Percentiles rank a stretch among this genome's conserved stretches.
These are phyloP conservation scores for Monilinia polystroma DNA, from an alignment of 2,329 filamentous ascomycete genomes.

Conservation along the genomic window DNA sequence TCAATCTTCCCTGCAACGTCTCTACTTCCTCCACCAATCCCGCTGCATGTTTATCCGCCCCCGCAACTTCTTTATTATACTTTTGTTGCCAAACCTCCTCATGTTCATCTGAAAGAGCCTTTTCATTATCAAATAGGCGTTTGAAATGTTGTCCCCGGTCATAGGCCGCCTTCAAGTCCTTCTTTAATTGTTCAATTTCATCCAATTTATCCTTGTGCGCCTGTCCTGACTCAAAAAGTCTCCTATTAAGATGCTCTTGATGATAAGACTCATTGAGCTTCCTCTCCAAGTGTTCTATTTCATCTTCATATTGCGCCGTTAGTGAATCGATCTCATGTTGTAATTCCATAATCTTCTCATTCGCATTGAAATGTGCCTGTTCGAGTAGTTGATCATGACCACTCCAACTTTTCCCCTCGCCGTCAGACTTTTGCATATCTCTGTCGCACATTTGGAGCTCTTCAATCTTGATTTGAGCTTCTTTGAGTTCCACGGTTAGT, in stretches of 20 bases:
- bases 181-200: background rate
- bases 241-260: background rate
- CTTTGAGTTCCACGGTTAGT: background rate
- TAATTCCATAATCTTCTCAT: background rate
- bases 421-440: background rate
- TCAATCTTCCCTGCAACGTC: constrained; percentile 15
- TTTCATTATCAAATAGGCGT: background rate
- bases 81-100: constrained; percentile 17
- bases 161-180: background rate
- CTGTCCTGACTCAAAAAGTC: background rate
- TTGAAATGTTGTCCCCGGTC: background rate
- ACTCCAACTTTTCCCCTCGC: no score
- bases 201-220: background rate
- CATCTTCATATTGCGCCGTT: background rate
- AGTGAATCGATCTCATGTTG: background rate
- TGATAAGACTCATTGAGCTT: background rate
- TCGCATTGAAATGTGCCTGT: background rate
- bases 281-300: constrained; percentile 1
- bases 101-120: background rate
- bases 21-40: constrained; percentile 11
- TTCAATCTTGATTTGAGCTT: background rate
- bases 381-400: background rate
- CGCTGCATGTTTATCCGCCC: constrained; percentile 10
- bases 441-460: background rate
- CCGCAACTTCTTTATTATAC: constrained; percentile 1